Conservation (phyloP, 805 yeast species). For the Barnettozyma siamensis region DNA sequence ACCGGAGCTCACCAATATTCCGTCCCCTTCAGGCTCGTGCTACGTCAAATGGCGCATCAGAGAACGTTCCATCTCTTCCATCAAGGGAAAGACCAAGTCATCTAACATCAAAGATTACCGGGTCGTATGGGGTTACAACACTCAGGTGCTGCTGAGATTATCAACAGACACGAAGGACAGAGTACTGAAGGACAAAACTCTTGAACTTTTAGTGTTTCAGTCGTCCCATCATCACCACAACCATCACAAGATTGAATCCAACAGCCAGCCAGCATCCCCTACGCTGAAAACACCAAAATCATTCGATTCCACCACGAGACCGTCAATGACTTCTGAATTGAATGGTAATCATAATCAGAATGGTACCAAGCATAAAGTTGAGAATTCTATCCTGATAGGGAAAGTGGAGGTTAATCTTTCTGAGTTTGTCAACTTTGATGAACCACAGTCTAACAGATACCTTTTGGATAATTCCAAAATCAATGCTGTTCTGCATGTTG, state of each 20-base stretch:
- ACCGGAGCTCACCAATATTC: conserved; percentile 75
- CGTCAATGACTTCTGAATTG: background rate
- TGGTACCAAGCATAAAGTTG: background rate
- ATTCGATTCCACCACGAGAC: conserved; percentile 1
- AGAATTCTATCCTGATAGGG: conserved; percentile 41
- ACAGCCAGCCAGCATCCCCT: background rate
- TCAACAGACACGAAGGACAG: conserved; percentile 31
- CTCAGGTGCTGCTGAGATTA: conserved; percentile 34
- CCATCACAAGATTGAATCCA: conserved; percentile 3
- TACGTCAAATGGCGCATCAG: conserved; percentile 57
- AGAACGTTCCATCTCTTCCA: conserved; percentile 34
- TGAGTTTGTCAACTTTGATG: conserved; percentile 46
- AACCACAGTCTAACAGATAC: conserved; percentile 45
- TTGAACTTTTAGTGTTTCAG: conserved; percentile 41
- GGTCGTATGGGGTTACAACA: conserved; percentile 41
- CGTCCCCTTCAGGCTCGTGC: conserved; percentile 68
- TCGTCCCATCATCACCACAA: conserved; percentile 22
- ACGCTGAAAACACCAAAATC: background rate
- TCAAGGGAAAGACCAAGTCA: conserved; percentile 40
- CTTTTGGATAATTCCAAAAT: conserved; percentile 73
- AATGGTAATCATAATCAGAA: background rate
- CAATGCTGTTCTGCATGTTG: conserved; percentile 67
- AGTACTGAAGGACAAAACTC: conserved; percentile 29
- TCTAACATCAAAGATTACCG: conserved; percentile 45
- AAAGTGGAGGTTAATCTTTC: conserved; percentile 59